These are phyloP conservation scores for Jamesozyma lodderae DNA, from an alignment of 805 yeast species.

Conservation along the genomic window DNA sequence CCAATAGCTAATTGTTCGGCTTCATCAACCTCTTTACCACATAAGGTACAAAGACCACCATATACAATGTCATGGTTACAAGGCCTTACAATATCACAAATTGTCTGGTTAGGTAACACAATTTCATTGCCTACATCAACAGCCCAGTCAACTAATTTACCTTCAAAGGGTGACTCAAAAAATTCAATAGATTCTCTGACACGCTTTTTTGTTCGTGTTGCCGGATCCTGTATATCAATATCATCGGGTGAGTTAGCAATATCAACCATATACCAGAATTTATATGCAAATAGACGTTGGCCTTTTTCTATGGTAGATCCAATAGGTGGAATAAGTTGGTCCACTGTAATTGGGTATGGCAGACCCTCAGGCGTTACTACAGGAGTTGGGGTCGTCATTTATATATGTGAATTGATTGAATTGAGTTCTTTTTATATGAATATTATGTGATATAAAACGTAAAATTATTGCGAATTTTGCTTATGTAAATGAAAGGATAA, in stretches of 20 bases:
- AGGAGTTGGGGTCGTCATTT: conserved; percentile 23
- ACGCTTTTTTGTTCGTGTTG: conserved; percentile 29
- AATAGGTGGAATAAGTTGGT: conserved; percentile 25
- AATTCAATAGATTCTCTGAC: conserved; percentile 56
- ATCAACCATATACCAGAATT: conserved; percentile 39
- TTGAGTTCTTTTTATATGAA: too few species aligned
- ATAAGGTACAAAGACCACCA: conserved; percentile 89
- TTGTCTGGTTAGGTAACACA: conserved; percentile 34
- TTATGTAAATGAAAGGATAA: too few species aligned
- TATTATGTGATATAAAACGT: too few species aligned
- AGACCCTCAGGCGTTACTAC: conserved; percentile 21
- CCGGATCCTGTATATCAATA: not conserved
- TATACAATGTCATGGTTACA: conserved; percentile 90
- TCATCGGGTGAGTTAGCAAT: conserved; percentile 16
- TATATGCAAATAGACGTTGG: conserved; percentile 33
- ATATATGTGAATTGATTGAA: not conserved
- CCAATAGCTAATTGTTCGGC: conserved; percentile 61
- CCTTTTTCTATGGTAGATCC: conserved; percentile 33
- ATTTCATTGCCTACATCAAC: conserved; percentile 56
- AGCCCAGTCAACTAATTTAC: conserved; percentile 44
- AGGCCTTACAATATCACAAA: conserved; percentile 62
- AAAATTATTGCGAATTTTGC: too few species aligned
- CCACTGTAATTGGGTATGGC: conserved; percentile 36
- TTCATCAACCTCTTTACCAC: conserved; percentile 72
- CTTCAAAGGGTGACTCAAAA: conserved; percentile 78